These are phyloP conservation scores for Oryza brachyantha DNA, from an alignment of 176 grass and related monocot genomes.

Conservation along the genomic window DNA sequence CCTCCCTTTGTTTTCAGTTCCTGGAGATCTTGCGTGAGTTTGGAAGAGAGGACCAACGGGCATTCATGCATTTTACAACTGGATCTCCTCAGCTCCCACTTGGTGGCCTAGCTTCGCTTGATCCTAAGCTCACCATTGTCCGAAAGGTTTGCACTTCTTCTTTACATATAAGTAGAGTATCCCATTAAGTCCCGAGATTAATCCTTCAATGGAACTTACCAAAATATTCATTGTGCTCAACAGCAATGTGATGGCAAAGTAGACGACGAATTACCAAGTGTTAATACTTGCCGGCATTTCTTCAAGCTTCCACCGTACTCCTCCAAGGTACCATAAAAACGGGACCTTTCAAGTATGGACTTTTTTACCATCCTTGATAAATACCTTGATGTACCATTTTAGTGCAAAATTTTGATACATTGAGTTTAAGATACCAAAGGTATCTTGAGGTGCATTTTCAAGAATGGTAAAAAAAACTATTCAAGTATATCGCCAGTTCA, in stretches of 20 bases:
- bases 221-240: conserved; percentile 7
- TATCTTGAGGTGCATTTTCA: too few species aligned
- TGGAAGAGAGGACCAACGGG: conserved; percentile 49
- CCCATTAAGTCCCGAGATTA: background rate
- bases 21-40: conserved; percentile 60
- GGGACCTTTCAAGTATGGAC: too few species aligned
- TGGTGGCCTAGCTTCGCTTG: conserved; percentile 57
- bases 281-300: conserved; percentile 70
- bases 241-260: conserved; percentile 52
- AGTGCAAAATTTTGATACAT: too few species aligned
- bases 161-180: background rate
- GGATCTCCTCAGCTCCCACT: conserved; percentile 63
- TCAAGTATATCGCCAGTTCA: background rate
- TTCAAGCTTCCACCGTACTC: conserved; percentile 77
- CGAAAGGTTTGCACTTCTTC: conserved; percentile 48
- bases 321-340: conserved; percentile 68
- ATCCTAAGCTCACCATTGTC: conserved; percentile 60
- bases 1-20: conserved; percentile 42
- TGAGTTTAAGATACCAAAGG: too few species aligned
- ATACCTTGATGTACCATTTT: too few species aligned
- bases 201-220: conserved; percentile 9
- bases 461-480: too few species aligned
- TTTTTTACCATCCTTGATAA: too few species aligned
- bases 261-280: conserved; percentile 57
- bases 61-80: conserved; percentile 63